phyloP scores from a whole-genome alignment of 2,329 filamentous ascomycete genomes.

The Chaetomium olivaceum region DNA sequence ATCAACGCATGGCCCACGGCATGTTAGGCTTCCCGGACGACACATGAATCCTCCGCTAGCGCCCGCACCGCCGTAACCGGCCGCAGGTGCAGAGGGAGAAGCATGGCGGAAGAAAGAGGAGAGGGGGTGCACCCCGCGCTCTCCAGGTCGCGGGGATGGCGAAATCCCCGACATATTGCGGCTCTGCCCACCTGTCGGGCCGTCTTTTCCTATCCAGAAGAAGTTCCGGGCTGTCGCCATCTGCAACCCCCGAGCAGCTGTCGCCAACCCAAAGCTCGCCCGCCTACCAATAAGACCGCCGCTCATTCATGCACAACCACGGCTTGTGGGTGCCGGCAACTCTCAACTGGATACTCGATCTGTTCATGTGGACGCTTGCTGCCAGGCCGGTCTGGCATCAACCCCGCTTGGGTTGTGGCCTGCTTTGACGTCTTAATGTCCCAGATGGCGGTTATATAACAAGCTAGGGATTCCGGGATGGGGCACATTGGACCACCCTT shows the following conservation, averaged over 20 bases:
- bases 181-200: constrained; percentile 11
- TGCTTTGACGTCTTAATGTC: not conserved
- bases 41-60: not conserved
- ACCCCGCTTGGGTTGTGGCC: constrained; percentile 14
- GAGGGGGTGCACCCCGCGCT: constrained; percentile 13
- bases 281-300: constrained; percentile 20
- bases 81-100: constrained; percentile 6
- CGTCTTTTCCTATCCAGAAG: constrained; percentile 6
- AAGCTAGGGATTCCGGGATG: not conserved
- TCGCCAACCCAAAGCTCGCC: constrained; percentile 8
- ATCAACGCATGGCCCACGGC: not conserved
- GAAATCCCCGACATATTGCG: constrained; percentile 16
- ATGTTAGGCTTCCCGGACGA: not conserved
- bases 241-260: constrained; percentile 11
- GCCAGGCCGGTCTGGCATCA: constrained; percentile 15
- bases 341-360: not conserved
- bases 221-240: constrained; percentile 14
- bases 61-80: constrained; percentile 13
- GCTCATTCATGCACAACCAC: constrained; percentile 13
- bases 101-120: not conserved
- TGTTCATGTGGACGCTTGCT: constrained; percentile 8
- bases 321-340: constrained; percentile 4
- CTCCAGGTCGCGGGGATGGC: constrained; percentile 8
- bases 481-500: not conserved
- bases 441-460: constrained; percentile 13